These are phyloP conservation scores for Globisporangium nodosum DNA, from an alignment of 352 stramenopile species.

Conservation along the genomic window DNA sequence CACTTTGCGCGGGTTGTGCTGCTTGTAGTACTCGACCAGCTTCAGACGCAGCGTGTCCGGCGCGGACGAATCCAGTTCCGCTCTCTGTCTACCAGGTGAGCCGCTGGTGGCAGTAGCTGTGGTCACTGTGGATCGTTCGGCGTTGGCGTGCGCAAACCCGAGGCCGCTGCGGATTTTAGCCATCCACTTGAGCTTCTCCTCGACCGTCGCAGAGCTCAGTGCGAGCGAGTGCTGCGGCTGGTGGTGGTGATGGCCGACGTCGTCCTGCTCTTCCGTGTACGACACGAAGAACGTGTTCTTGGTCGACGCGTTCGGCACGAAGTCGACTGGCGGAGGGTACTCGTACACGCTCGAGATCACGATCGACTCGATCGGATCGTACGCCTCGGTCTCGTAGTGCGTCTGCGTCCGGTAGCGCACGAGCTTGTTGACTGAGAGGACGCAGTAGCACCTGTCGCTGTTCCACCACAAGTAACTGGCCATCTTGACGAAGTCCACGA, in stretches of 20 bases:
- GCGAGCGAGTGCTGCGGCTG: conserved; percentile 14
- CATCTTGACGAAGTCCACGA: conserved; percentile 42
- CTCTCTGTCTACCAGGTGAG: neutral
- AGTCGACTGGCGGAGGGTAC: conserved; percentile 21
- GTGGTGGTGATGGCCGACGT: neutral
- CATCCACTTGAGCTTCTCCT: conserved; percentile 54
- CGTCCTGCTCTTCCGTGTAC: conserved; percentile 6
- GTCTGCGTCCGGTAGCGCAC: conserved; percentile 37
- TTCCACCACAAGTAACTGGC: conserved; percentile 36
- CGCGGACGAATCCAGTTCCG: neutral
- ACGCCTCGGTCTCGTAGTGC: conserved; percentile 32
- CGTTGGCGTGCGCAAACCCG: conserved; percentile 19
- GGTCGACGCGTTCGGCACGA: neutral
- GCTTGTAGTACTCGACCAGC: conserved; percentile 88
- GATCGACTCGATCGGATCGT: conserved; percentile 27
- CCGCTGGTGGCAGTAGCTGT: no score
- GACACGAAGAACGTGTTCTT: conserved; percentile 16
- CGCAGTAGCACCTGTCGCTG: conserved; percentile 29
- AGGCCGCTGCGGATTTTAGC: conserved; percentile 41
- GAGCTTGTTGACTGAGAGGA: conserved; percentile 50
- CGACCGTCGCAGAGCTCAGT: conserved; percentile 27
- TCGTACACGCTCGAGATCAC: conserved; percentile 42
- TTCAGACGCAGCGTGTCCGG: conserved; percentile 24
- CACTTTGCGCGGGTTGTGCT: conserved; percentile 87
- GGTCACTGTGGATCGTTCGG: neutral